Base-by-base conservation (phyloP, 441 rosid species). In the Gossypium davidsonii region DNA sequence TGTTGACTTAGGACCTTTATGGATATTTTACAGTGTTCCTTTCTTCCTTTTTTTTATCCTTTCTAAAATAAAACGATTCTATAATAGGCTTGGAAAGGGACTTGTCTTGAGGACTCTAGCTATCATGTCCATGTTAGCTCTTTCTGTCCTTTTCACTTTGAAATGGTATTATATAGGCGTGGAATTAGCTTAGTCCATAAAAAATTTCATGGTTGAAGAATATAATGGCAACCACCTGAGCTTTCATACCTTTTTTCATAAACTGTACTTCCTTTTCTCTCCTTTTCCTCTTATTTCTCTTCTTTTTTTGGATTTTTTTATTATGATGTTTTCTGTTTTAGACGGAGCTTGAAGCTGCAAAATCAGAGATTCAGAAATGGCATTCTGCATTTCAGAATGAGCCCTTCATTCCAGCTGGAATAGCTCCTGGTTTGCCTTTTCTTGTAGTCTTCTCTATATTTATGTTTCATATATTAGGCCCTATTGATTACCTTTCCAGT, bases 301-400 rank as follows among this genome's bases (percentile, higher is more conserved):
- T 53, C 5, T 4, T 1, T 21, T 21, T 46, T 34, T 48, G 14
- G 42, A 9, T 76, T 66, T 14, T 73, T 75, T 3, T 23, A 64
- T 48, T 58, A 23, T 73, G 73, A 25, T 31, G 20, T 21, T 39
- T 23, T 0, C 12, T 67, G 51, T 71, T 75, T 72, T 79, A 95
- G 97, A 57, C 61, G 12, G 96, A 90, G 74, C 98, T 91, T 78
- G 95, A 91, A 82, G 85, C 85, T 77, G 90, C 95, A 12, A 93
- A 85, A 81, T 76, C 85, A 39, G 95, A 90, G 87, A 87, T 93
- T 81, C 88, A 80, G 63, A 90, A 85, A 78, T 95, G 99, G 99
- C 90, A 80, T 80, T 83, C 91, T 76, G 82, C 96, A 20, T 93
- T 93, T 85, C 90, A 73, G 85, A 91, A 86, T 34, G 92, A 90